Conservation (phyloP, 2,329 filamentous ascomycete species). For the Xylaria arbuscula region DNA sequence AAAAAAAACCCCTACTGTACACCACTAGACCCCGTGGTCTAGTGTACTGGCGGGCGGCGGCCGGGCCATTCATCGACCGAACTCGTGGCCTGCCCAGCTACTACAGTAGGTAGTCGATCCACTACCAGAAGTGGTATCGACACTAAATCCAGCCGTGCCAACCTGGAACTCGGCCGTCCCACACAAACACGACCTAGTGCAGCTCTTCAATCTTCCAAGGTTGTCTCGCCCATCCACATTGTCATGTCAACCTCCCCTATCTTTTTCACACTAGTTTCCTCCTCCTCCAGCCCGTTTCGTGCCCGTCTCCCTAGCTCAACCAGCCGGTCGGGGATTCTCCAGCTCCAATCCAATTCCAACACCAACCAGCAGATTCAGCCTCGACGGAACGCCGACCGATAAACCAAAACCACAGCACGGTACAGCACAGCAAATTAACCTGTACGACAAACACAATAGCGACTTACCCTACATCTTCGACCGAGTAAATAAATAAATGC, state of each 20-base stretch:
- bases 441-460: conserved; percentile 12
- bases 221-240: not conserved
- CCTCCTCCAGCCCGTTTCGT: conserved; percentile 6
- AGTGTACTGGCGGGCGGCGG: not conserved
- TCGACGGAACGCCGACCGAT: not conserved
- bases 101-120: too few relatives aligned
- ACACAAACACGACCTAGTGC: conserved; percentile 17
- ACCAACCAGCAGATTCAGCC: not conserved
- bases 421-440: conserved; percentile 20
- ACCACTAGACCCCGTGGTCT: not conserved
- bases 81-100: too few relatives aligned
- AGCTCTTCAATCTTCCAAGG: conserved; percentile 33
- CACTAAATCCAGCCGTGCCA: conserved; percentile 25
- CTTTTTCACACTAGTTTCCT: conserved; percentile 23
- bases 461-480: conserved; percentile 2
- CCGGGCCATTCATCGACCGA: not conserved
- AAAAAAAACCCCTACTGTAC: not conserved
- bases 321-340: conserved; percentile 12
- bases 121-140: not conserved
- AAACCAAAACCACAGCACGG: not conserved
- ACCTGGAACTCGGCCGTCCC: conserved; percentile 22
- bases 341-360: conserved; percentile 10
- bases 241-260: conserved; percentile 28
- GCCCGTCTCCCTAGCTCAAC: conserved; percentile 19
- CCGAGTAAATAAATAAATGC: conserved; percentile 20